phyloP scores from a whole-genome alignment of 345 rosid genomes.

The Lepidium aucheri region DNA sequence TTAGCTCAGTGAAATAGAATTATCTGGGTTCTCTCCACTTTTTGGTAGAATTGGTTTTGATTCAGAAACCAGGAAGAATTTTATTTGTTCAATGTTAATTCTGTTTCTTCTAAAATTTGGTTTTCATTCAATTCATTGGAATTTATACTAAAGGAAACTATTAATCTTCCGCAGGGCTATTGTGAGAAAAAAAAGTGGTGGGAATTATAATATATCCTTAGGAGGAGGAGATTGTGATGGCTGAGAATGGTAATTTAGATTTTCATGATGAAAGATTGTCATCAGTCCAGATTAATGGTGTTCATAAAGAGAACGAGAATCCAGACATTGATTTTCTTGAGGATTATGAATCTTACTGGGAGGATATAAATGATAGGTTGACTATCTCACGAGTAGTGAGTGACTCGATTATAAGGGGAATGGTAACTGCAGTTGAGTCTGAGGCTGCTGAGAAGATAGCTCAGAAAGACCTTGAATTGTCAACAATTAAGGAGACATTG shows the following conservation, averaged over 20 bases:
- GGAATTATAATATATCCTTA: not conserved
- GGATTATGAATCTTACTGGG: slow-evolving; percentile 54
- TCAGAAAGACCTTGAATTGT: slow-evolving; percentile 55
- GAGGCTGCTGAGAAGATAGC: slow-evolving; percentile 62
- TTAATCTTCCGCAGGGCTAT: not conserved
- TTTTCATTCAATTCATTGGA: not conserved
- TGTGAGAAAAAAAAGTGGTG: not conserved
- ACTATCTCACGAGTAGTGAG: slow-evolving; percentile 69
- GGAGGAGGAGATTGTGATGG: slow-evolving; percentile 24
- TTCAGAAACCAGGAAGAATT: slow-evolving; percentile 2
- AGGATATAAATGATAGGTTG: slow-evolving; percentile 49
- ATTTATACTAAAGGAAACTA: not conserved
- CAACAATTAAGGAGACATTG: slow-evolving; percentile 37
- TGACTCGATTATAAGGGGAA: slow-evolving; percentile 68
- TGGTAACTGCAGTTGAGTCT: slow-evolving; percentile 54
- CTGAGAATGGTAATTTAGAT: slow-evolving; percentile 22
- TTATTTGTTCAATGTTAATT: not conserved
- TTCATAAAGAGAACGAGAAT: slow-evolving; percentile 41
- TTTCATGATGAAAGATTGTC: slow-evolving; percentile 1
- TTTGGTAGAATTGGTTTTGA: not conserved
- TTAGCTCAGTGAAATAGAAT: not conserved
- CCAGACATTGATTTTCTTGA: slow-evolving; percentile 36
- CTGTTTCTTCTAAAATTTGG: not conserved
- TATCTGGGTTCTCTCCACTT: not conserved
- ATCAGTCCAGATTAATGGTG: slow-evolving; percentile 1